Percentiles rank a stretch among this genome's conserved stretches.
Conservation (phyloP, 148 eudicot genomes). For the Camellia lanceoleosa region DNA sequence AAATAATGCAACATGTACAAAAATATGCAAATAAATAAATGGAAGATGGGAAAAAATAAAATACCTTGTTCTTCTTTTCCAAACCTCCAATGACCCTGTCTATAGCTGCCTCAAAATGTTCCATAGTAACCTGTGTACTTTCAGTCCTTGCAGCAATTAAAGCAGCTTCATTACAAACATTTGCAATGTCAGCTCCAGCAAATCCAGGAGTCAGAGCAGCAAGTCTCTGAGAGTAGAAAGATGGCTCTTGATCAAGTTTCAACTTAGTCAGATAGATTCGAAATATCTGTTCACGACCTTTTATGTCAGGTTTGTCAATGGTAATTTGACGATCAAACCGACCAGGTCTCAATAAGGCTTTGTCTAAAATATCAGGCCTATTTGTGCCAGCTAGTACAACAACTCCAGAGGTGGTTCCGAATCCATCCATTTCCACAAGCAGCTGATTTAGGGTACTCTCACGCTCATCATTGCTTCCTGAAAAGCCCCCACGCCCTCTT, state of each 20-base stretch:
- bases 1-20: background rate
- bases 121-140: conserved; percentile 34
- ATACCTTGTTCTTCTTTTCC: conserved; percentile 65
- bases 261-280: conserved; percentile 47
- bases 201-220: conserved; percentile 74
- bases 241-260: conserved; percentile 57
- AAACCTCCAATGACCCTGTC: conserved; percentile 66
- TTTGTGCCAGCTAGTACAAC: conserved; percentile 71
- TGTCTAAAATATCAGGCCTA: conserved; percentile 63
- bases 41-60: conserved; percentile 1
- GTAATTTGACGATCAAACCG: conserved; percentile 68
- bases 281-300: conserved; percentile 65
- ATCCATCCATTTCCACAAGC: conserved; percentile 80
- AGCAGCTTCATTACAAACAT: conserved; percentile 76
- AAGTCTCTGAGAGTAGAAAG: conserved; percentile 59
- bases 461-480: conserved; percentile 57
- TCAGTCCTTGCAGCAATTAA: conserved; percentile 61
- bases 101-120: conserved; percentile 65
- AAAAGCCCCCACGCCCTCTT: conserved; percentile 58
- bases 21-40: background rate
- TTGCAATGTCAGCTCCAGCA: conserved; percentile 73
- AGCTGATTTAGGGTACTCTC: conserved; percentile 67
- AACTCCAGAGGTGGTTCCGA: conserved; percentile 62
- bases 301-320: conserved; percentile 66
- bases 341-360: conserved; percentile 69